Base-by-base conservation (phyloP, 208 protist genomes). In the Leishmania martiniquensis region DNA sequence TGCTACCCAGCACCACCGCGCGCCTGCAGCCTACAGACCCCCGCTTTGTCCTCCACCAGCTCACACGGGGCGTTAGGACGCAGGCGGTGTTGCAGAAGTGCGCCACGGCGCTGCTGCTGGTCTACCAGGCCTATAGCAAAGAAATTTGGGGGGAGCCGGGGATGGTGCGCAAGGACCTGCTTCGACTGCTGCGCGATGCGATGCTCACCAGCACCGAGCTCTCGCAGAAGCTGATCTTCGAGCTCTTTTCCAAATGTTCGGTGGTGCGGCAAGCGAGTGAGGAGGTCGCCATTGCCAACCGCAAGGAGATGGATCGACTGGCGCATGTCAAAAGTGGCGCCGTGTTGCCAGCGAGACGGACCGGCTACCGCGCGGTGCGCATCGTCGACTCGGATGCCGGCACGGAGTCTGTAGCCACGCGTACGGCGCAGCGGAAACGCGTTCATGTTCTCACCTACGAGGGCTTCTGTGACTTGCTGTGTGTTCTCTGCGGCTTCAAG, bases 131-230 rank as follows among this genome's bases (percentile, higher is more conserved):
- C 10, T 97, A 97, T 82, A 95, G 89, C 85, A 90, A 88, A 47
- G 91, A 94, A 7, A 65, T 95, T 34, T 94, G 83, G 44, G 94
- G 94, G 12, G 81, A 87, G 7, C 72, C 85, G 1, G 91, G 85
- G 22, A 88, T 97, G 85, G 85, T 95, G 81, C 79, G 79, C 54
- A 88, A 94, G 72, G 87, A 93, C 57, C 25, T 96, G 42, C 73
- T 97, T 84, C 87, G 86, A 39, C 81, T 96, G 52, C 85, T 97
- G 60, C 86, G 91, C 57, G 94, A 97, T 75, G 91, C 94, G 42
- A 94, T 95, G 92, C 82, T 97, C 66, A 96, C 94, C 68, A 96
- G 90, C 77, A 93, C 91, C n/a, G 92, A 97, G 65, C 91, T 96
- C 15, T 94, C 94, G 51, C 90, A 95, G 76, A 87, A 91, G 72